Evolutionary conservation across 768 basidiomycete species (phyloP).

Genomic region (Auriscalpium orientale): DNA sequence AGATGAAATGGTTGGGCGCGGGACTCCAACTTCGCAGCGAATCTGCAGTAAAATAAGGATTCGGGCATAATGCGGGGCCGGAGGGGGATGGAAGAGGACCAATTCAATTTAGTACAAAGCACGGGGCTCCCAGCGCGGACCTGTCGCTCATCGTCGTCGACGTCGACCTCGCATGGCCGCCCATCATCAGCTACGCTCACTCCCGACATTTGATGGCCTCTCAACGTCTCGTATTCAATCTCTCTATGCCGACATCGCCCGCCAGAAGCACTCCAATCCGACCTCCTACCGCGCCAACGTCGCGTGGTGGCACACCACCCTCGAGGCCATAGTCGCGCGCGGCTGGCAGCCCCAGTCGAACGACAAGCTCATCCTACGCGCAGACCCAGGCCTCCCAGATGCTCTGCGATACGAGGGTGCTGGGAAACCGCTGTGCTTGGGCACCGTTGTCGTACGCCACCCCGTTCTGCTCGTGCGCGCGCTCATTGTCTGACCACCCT

Average conservation of each 20-base stretch:
- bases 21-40: no score
- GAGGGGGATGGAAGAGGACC: no score
- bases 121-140: no score
- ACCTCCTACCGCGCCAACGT: conserved; percentile 73
- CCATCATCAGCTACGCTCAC: conserved; percentile 18
- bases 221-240: conserved; percentile 57
- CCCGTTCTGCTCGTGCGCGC: neutral
- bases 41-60: no score
- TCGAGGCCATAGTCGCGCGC: conserved; percentile 51
- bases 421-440: conserved; percentile 69
- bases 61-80: no score
- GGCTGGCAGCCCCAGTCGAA: conserved; percentile 40
- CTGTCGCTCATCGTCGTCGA: no score
- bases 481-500: conserved; percentile 18
- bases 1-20: no score
- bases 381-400: conserved; percentile 45
- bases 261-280: conserved; percentile 80
- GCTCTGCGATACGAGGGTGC: conserved; percentile 55
- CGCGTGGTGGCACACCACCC: conserved; percentile 78
- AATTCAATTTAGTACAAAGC: no score
- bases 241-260: conserved; percentile 81
- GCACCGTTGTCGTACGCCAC: conserved; percentile 63
- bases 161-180: no score
- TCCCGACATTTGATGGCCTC: conserved; percentile 40
- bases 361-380: conserved; percentile 57